Percentiles rank a stretch among this genome's conserved stretches.
Evolutionary conservation across 169 alveolate genomes (phyloP).

Genomic region (Perkinsus olseni): DNA sequence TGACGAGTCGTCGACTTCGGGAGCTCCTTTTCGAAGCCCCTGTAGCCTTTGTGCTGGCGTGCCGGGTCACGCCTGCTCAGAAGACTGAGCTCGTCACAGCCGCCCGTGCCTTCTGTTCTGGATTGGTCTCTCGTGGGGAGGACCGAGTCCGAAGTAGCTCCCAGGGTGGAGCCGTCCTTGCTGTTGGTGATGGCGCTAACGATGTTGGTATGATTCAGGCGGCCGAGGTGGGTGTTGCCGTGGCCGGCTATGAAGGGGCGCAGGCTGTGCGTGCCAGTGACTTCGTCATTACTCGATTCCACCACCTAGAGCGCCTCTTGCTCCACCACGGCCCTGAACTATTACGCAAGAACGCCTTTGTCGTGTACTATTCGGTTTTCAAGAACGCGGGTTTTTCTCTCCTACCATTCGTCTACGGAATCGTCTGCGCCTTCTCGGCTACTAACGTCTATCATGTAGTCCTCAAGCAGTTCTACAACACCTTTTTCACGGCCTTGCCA

Average conservation of each 20-base stretch:
- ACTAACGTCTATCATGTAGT: background rate
- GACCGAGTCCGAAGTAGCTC: conserved; percentile 23
- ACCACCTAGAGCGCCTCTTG: conserved; percentile 62
- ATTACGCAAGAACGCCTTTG: conserved; percentile 48
- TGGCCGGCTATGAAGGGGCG: conserved; percentile 91
- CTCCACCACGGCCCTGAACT: conserved; percentile 72
- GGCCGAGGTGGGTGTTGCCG: conserved; percentile 97
- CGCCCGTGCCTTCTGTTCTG: background rate
- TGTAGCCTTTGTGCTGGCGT: conserved; percentile 72
- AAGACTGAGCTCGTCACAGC: conserved; percentile 82
- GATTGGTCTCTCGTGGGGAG: background rate
- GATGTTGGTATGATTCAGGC: conserved; percentile 95
- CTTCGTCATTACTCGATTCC: conserved; percentile 61
- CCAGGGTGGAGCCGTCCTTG: conserved; percentile 63
- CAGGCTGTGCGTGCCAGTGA: conserved; percentile 69
- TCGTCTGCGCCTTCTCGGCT: background rate
- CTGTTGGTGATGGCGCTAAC: conserved; percentile 99
- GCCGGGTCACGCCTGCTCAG: conserved; percentile 92
- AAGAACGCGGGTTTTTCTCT: conserved; percentile 38
- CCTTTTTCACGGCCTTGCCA: background rate
- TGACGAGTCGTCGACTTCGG: conserved; percentile 19
- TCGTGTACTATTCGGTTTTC: conserved; percentile 51
- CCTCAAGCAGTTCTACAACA: background rate
- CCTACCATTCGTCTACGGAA: background rate
- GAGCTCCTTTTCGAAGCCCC: conserved; percentile 31